Conservation (phyloP, 2,329 filamentous ascomycete species). For the Cladosporium sp. region DNA sequence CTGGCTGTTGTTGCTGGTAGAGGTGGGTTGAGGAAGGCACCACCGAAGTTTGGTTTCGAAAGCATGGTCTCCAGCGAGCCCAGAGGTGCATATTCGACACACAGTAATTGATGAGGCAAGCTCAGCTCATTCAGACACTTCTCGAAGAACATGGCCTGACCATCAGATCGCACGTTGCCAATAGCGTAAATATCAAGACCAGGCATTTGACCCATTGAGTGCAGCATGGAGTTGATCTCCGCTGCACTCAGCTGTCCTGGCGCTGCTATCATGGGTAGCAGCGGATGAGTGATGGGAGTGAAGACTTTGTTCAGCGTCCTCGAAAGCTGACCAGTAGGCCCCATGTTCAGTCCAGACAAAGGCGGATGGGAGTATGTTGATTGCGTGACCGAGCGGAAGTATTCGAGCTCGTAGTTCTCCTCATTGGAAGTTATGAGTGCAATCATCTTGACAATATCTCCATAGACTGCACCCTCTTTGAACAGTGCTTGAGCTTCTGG, state of each 20-base stretch:
- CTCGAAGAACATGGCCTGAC: slow-evolving; percentile 82
- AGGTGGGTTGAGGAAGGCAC: slow-evolving; percentile 77
- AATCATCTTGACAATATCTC: slow-evolving; percentile 91
- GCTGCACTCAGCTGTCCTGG: slow-evolving; percentile 83
- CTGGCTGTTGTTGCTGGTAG: slow-evolving; percentile 55
- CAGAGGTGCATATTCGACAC: slow-evolving; percentile 70
- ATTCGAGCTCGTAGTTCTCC: slow-evolving; percentile 88
- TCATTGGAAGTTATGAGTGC: slow-evolving; percentile 78
- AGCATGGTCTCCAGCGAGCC: slow-evolving; percentile 72
- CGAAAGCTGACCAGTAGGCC: slow-evolving; percentile 80
- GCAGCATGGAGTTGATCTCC: slow-evolving; percentile 78
- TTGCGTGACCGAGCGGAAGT: slow-evolving; percentile 78
- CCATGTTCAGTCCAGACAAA: slow-evolving; percentile 85
- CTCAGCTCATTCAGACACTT: slow-evolving; percentile 65
- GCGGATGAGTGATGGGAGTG: slow-evolving; percentile 82
- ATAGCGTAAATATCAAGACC: slow-evolving; percentile 81
- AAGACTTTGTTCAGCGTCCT: slow-evolving; percentile 83
- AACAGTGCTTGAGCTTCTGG: slow-evolving; percentile 72
- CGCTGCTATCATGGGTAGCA: slow-evolving; percentile 80
- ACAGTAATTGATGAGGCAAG: slow-evolving; percentile 78
- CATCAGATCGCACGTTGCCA: slow-evolving; percentile 70
- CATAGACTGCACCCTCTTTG: slow-evolving; percentile 69
- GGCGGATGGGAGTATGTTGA: slow-evolving; percentile 70
- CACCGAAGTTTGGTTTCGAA: slow-evolving; percentile 74
- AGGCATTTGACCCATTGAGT: slow-evolving; percentile 77